Evolutionary conservation across 2,329 filamentous ascomycete genomes (phyloP), one percentile per base, ranked within the genome.

Genomic region (Hymenoscyphus fraxineus): DNA sequence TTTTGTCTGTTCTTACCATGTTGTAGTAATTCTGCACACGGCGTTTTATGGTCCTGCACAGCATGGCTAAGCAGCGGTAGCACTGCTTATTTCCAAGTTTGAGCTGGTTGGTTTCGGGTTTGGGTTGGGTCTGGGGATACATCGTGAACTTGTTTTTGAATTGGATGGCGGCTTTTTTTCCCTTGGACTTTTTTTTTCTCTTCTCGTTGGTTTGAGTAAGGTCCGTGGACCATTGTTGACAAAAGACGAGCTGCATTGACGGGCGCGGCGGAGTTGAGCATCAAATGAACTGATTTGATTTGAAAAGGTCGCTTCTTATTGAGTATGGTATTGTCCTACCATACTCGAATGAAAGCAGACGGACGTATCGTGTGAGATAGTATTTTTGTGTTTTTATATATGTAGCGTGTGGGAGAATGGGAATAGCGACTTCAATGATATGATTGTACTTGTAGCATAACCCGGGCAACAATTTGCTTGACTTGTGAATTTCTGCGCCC

Each of bases 1-100:
- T 55, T 70, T 69, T 71, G 65, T 72, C 62, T 68, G 35, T 56
- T 58, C 51, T 64, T 68, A 65, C 64, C n/a, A 64, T 62, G 59
- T 69, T 67, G 67, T 70, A 68, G 65, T 61, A 58, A 59, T 61
- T 68, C 58, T 68, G 44, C 44, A 51, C 44, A 51, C 44, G 44
- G 44, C 44, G 44, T 51, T 51, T 51, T 51, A 51, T 51, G 44
- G 44, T 51, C 1, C 44, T 35, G n/a, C 22, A 51, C 44, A 51
- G 19, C 44, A 51, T 51, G 35, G 35, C 16, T 16, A 59, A 38
- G 35, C 19, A 59, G 58, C 22, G 27, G 19, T 41, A 40, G 58
- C 15, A 44, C 58, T 31, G 58, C 22, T 59, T 59, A 19, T 38
- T n/a, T 27, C 27, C 40, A 31, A 9, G 15, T 35, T 58, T 58